A percentile compares a stretch with the other conserved stretches of the same genome.
phyloP scores from a whole-genome alignment of 352 stramenopile genomes.

The Phytophthora vignae region DNA sequence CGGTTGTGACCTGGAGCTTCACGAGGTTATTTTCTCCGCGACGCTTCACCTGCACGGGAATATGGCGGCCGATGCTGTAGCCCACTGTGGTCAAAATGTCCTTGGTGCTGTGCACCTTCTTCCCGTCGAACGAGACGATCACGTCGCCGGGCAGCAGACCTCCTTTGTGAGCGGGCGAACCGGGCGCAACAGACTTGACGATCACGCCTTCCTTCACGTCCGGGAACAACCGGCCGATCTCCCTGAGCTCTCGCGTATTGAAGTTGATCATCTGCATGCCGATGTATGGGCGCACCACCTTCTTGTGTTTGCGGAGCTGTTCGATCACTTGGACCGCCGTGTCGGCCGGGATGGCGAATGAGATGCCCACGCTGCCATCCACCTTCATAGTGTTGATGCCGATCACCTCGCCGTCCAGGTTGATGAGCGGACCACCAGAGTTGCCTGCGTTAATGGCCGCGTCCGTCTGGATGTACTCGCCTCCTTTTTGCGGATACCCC shows the following conservation, averaged over 20 bases:
- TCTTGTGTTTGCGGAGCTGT: slow-evolving; percentile 89
- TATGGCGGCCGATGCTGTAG: slow-evolving; percentile 76
- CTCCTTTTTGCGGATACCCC: slow-evolving; percentile 78
- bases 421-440: slow-evolving; percentile 93
- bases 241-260: slow-evolving; percentile 67
- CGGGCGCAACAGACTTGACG: slow-evolving; percentile 80
- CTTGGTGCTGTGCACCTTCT: slow-evolving; percentile 75
- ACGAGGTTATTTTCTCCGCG: slow-evolving; percentile 56
- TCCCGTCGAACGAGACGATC: slow-evolving; percentile 82
- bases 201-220: slow-evolving; percentile 85
- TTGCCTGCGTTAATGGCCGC: slow-evolving; percentile 95
- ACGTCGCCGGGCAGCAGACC: slow-evolving; percentile 78
- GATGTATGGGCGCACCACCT: slow-evolving; percentile 91
- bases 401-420: slow-evolving; percentile 93
- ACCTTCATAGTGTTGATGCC: slow-evolving; percentile 96
- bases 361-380: slow-evolving; percentile 89
- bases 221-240: slow-evolving; percentile 76
- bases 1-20: slow-evolving; percentile 65
- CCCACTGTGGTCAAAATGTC: slow-evolving; percentile 76
- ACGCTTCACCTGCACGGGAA: slow-evolving; percentile 73
- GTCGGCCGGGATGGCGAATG: slow-evolving; percentile 95
- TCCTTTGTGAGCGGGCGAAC: slow-evolving; percentile 83
- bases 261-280: slow-evolving; percentile 94
- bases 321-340: slow-evolving; percentile 90
- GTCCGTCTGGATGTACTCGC: slow-evolving; percentile 95